Evolutionary conservation across 2,329 filamentous ascomycete species (phyloP).

Genomic region (Monilinia vaccinii-corymbosi): DNA sequence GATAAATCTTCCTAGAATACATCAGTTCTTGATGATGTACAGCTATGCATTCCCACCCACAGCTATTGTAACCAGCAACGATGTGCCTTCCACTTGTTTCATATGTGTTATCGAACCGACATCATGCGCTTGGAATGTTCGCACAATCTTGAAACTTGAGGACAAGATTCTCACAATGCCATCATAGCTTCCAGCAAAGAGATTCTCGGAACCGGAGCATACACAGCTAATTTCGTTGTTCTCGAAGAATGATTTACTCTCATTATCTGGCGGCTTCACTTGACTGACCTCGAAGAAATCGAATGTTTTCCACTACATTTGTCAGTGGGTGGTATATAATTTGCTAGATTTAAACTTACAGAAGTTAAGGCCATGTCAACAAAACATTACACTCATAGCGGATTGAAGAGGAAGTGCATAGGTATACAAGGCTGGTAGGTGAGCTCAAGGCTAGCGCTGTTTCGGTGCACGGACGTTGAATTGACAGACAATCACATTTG

Average conservation of each 20-base stretch:
- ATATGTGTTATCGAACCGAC: constrained; percentile 75
- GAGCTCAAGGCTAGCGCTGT: constrained; percentile 9
- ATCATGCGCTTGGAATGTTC: constrained; percentile 82
- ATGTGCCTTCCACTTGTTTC: constrained; percentile 82
- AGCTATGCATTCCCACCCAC: constrained; percentile 31
- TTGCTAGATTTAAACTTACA: constrained; percentile 7
- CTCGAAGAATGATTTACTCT: constrained; percentile 70
- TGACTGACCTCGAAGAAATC: constrained; percentile 97
- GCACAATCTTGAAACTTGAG: constrained; percentile 75
- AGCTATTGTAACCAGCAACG: constrained; percentile 73
- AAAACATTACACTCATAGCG: constrained; percentile 5
- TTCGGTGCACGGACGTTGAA: not conserved
- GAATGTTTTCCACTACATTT: constrained; percentile 84
- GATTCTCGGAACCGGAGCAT: constrained; percentile 76
- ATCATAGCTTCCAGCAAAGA: constrained; percentile 81
- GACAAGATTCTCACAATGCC: constrained; percentile 84
- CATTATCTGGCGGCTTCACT: constrained; percentile 68
- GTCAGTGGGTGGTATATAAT: constrained; percentile 1
- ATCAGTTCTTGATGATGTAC: constrained; percentile 22
- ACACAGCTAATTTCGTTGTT: constrained; percentile 76
- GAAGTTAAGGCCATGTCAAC: constrained; percentile 24
- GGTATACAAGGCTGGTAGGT: constrained; percentile 1
- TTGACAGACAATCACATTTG: not conserved
- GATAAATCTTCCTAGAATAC: constrained; percentile 67
- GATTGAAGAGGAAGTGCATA: not conserved